Percentiles rank a stretch among this genome's conserved stretches.
Evolutionary conservation across 2,329 filamentous ascomycete species (phyloP).

Genomic region (Pseudogymnoascus sp.): DNA sequence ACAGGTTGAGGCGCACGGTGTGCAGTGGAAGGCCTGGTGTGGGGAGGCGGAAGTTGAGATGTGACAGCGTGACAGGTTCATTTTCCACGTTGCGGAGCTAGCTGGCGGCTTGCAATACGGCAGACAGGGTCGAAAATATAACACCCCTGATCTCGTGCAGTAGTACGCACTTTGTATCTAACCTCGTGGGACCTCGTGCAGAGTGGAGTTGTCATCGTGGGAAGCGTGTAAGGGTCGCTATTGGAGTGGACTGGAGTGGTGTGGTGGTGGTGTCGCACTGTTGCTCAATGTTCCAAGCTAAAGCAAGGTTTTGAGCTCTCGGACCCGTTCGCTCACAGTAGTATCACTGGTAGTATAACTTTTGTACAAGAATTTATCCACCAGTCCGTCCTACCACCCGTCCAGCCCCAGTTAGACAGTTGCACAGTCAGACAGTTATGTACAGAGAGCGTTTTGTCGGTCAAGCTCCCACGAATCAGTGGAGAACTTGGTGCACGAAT

Average conservation of each 20-base stretch:
- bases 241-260: background rate
- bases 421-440: background rate
- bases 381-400: background rate
- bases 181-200: slow-evolving; percentile 1
- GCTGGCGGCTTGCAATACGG: background rate
- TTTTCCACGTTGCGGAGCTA: background rate
- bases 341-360: background rate
- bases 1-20: background rate
- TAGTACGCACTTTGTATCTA: background rate
- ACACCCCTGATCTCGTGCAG: slow-evolving; percentile 1
- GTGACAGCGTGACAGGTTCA: slow-evolving; percentile 1
- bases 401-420: background rate
- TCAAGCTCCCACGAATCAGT: slow-evolving; percentile 4
- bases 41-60: background rate
- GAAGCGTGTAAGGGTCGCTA: background rate
- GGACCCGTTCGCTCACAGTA: background rate
- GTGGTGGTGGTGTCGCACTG: background rate
- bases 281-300: background rate
- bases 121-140: background rate
- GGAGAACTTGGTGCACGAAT: background rate
- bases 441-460: background rate
- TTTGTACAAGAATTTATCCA: background rate
- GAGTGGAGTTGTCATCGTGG: background rate
- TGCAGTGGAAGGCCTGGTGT: background rate
- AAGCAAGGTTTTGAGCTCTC: background rate